Evolutionary conservation across 2,329 filamentous ascomycete genomes (phyloP).

Genomic region (Fusarium continuum): DNA sequence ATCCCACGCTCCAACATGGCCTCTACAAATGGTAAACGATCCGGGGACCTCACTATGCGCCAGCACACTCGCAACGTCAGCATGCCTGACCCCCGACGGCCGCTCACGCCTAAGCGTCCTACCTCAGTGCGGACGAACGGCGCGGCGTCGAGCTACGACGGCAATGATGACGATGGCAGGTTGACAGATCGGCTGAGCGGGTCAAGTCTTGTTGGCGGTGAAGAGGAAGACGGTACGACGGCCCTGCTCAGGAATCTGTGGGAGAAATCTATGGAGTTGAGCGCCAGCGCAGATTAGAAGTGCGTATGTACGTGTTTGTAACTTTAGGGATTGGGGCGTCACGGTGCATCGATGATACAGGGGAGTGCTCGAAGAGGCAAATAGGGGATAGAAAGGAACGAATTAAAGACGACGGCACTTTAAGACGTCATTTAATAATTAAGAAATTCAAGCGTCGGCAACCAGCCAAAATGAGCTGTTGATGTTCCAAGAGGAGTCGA

Average conservation of each 20-base stretch:
- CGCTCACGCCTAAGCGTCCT: conserved; percentile 46
- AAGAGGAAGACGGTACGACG: conserved; percentile 61
- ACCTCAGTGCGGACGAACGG: conserved; percentile 52
- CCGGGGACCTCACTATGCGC: conserved; percentile 44
- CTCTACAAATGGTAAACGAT: conserved; percentile 51
- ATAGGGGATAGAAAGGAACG: conserved; percentile 16
- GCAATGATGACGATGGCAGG: conserved; percentile 55
- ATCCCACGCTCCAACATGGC: conserved; percentile 56
- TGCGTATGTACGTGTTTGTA: conserved; percentile 7
- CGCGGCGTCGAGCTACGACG: conserved; percentile 56
- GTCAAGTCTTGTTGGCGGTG: conserved; percentile 58
- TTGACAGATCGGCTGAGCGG: conserved; percentile 59
- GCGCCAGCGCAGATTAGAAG: conserved; percentile 55
- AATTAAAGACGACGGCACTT: conserved; percentile 9
- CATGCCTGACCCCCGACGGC: conserved; percentile 48
- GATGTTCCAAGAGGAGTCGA: not conserved
- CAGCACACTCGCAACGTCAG: conserved; percentile 55
- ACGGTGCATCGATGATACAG: conserved; percentile 10
- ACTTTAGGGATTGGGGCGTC: conserved; percentile 16
- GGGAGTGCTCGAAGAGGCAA: conserved; percentile 27
- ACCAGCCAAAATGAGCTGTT: not conserved
- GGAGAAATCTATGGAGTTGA: conserved; percentile 68
- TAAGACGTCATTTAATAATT: conserved; percentile 8
- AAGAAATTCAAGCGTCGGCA: too few relatives aligned
- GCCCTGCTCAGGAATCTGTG: conserved; percentile 66